A percentile compares a stretch with the other conserved stretches of the same genome.
These are phyloP conservation scores for Pseudotsuga menziesii DNA, from an alignment of 75 land plant genomes.

Conservation along the genomic window DNA sequence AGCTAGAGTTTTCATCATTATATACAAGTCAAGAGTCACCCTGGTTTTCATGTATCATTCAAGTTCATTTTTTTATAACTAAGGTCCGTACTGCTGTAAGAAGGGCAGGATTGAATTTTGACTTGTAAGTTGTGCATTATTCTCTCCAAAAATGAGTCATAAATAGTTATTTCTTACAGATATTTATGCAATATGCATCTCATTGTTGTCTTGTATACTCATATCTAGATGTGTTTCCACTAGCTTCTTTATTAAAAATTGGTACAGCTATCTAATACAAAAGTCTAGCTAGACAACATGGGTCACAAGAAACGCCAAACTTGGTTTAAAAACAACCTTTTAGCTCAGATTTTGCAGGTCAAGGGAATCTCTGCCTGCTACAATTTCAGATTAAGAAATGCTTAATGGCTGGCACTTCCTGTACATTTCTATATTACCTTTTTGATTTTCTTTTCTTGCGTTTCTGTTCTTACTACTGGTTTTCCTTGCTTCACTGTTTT, in stretches of 20 bases:
- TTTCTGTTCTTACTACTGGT: too few species aligned
- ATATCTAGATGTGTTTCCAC: background rate
- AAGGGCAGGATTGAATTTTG: conserved; percentile 3
- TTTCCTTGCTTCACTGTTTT: too few species aligned
- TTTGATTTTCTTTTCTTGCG: too few species aligned
- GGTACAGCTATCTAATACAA: background rate
- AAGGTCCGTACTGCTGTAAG: background rate
- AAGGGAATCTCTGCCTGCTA: background rate
- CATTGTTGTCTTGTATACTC: background rate
- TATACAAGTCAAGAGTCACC: background rate
- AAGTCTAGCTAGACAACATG: background rate
- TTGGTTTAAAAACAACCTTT: background rate
- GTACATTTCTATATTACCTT: too few species aligned
- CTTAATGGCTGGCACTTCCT: too few species aligned
- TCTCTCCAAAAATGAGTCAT: background rate
- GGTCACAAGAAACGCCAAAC: background rate
- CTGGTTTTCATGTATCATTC: background rate
- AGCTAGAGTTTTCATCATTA: background rate
- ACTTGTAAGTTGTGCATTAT: background rate
- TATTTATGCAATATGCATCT: background rate
- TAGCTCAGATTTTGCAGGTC: background rate
- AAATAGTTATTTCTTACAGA: background rate
- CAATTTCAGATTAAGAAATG: too few species aligned
- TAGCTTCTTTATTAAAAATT: background rate
- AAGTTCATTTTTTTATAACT: background rate